Evolutionary conservation across 1,139 yeast genomes (phyloP).

Genomic region (Hyphopichia buzzinii): DNA sequence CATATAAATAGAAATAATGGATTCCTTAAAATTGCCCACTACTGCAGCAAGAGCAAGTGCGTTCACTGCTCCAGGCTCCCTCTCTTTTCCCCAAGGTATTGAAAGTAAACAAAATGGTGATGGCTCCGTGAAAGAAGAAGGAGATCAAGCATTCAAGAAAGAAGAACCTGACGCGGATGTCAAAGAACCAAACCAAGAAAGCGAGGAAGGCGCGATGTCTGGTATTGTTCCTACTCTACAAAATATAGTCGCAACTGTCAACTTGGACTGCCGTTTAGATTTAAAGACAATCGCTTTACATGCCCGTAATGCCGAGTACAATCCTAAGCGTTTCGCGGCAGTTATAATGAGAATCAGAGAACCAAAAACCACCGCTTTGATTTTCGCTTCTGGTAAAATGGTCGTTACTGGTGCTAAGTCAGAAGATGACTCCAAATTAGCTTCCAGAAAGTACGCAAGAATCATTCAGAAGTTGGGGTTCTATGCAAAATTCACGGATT

Average conservation of each 20-base stretch:
- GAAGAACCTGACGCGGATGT: slow-evolving; percentile 24
- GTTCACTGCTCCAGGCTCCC: slow-evolving; percentile 66
- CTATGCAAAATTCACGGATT: slow-evolving; percentile 93
- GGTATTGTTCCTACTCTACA: slow-evolving; percentile 96
- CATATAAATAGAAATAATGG: slow-evolving; percentile 41
- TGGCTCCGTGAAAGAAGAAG: slow-evolving; percentile 6
- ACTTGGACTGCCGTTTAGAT: slow-evolving; percentile 92
- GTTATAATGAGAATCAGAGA: slow-evolving; percentile 99
- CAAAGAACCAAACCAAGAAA: slow-evolving; percentile 45
- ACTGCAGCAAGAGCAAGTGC: slow-evolving; percentile 81
- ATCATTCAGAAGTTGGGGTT: slow-evolving; percentile 97
- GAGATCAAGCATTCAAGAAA: slow-evolving; percentile 20
- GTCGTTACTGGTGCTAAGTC: slow-evolving; percentile 99
- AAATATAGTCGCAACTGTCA: slow-evolving; percentile 97
- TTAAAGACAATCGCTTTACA: slow-evolving; percentile 95
- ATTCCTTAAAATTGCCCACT: slow-evolving; percentile 71
- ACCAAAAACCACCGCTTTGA: slow-evolving; percentile 96
- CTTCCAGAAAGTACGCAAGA: slow-evolving; percentile 96
- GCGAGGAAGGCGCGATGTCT: slow-evolving; percentile 71
- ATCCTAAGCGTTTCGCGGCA: slow-evolving; percentile 98
- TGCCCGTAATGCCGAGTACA: slow-evolving; percentile 98
- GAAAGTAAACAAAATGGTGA: slow-evolving; percentile 17
- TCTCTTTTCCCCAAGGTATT: slow-evolving; percentile 57
- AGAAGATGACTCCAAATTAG: slow-evolving; percentile 95
- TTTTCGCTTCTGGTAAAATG: slow-evolving; percentile 99